Base-by-base conservation (phyloP, 1,284 basidiomycete genomes). In the Vanrija humicola region DNA sequence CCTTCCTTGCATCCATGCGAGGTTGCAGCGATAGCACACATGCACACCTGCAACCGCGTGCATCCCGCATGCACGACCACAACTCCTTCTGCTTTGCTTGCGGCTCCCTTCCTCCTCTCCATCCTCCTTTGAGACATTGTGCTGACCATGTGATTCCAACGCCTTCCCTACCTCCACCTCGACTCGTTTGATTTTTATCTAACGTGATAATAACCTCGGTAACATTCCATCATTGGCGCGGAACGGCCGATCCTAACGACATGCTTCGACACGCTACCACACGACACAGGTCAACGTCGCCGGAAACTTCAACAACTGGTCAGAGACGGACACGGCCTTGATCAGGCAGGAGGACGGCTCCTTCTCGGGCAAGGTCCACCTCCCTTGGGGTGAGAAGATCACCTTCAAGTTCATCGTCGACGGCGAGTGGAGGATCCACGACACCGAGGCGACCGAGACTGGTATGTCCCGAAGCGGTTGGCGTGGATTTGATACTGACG, bases 321-420 rank as follows among this genome's bases (percentile, higher is more conserved):
- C 74, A 39, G 71, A 65, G 38, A 52, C 38, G 18, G 69, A 67
- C 18, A 70, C 69, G 18, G 68, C 70, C 4, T 61, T 77, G 19
- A 29, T 66, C 21, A 72, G 69, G 59, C 68, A 68, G 42, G 38
- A 62, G 9, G 69, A 75, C 54, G 73, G 72, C 39, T 69, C 64
- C 40, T 76, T 74, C 55, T 55, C 55, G 16, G 68, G 56, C 38
- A 50, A 64, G 15, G 56, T 76, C 38, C 58, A 63, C 15, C 40
- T 77, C 26, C 71, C 73, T 23, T 77, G 62, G 62, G 75, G 74
- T 19, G 70, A 74, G 60, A 75, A 71, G 55, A 69, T 75, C 56
- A 70, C 75, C 23, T 77, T 73, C 70, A 77, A 77, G 64, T 77
- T 76, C 59, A 74, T 77, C 44, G 73, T 76, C 23, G 75, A 77